A percentile compares a stretch with the other conserved stretches of the same genome.
These are phyloP conservation scores for Solanum appendiculatum DNA, from an alignment of 257 asterid genomes.

Conservation along the genomic window DNA sequence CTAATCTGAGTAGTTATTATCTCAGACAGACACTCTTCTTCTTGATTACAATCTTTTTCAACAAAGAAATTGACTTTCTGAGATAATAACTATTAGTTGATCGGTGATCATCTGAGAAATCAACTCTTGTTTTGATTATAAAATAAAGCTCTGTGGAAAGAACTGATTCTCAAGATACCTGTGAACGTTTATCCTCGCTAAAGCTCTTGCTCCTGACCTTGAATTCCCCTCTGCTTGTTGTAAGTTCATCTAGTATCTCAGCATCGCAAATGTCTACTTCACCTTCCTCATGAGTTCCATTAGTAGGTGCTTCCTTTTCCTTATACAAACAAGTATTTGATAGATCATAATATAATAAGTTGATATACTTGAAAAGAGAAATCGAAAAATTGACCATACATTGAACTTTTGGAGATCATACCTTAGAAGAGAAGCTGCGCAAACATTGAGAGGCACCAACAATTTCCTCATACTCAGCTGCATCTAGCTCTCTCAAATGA, in stretches of 20 bases:
- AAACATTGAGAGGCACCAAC: constrained; percentile 24
- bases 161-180: constrained; percentile 5
- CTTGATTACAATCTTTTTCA: not conserved
- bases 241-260: constrained; percentile 44
- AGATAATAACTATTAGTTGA: not conserved
- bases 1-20: not conserved
- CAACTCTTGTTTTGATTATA: not conserved
- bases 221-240: constrained; percentile 51
- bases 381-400: not conserved
- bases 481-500: constrained; percentile 43
- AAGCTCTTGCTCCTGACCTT: constrained; percentile 32
- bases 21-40: not conserved
- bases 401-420: not conserved
- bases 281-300: constrained; percentile 3
- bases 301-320: constrained; percentile 16
- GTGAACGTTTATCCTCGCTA: constrained; percentile 22
- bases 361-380: not conserved
- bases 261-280: constrained; percentile 20
- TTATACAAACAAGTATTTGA: not conserved
- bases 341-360: not conserved
- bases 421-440: constrained; percentile 22
- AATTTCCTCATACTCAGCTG: constrained; percentile 53
- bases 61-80: not conserved
- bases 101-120: not conserved
- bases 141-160: not conserved